Evolutionary conservation across 305 asterid species (phyloP).

Genomic region (Ajuga reptans): DNA sequence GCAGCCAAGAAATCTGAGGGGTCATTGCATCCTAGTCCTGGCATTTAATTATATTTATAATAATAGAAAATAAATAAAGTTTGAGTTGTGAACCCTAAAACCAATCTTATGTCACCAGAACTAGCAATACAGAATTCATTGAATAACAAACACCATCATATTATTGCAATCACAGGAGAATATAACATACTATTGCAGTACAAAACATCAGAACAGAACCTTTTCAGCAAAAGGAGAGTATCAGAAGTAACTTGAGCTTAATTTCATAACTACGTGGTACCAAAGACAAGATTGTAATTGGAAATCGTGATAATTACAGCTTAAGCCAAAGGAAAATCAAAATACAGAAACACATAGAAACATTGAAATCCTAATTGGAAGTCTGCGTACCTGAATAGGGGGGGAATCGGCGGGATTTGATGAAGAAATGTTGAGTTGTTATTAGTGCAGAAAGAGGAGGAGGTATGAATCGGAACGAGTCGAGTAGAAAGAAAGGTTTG

Average conservation of each 20-base stretch:
- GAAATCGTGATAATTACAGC: too few relatives aligned
- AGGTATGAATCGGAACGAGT: constrained; percentile 36
- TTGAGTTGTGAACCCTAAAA: neutral
- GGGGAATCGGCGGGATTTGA: constrained; percentile 12
- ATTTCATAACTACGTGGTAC: neutral
- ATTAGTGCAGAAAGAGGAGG: constrained; percentile 3
- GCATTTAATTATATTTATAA: too few relatives aligned
- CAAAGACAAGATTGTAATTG: neutral
- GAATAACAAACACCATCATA: neutral
- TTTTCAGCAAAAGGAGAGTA: neutral
- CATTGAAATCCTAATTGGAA: neutral
- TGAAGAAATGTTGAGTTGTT: neutral
- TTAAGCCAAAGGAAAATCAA: neutral
- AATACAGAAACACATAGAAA: neutral
- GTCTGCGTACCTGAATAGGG: constrained; percentile 22
- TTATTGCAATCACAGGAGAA: neutral
- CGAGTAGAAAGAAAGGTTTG: constrained; percentile 23
- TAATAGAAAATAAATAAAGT: neutral
- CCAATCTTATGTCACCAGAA: neutral
- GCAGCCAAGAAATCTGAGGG: constrained; percentile 16
- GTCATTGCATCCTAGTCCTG: neutral
- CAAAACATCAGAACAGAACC: neutral
- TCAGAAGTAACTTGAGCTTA: neutral
- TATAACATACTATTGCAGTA: neutral
- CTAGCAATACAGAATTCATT: neutral